These are phyloP conservation scores for Tolypocladium sp. DNA, from an alignment of 2,329 filamentous ascomycete genomes.

Conservation along the genomic window DNA sequence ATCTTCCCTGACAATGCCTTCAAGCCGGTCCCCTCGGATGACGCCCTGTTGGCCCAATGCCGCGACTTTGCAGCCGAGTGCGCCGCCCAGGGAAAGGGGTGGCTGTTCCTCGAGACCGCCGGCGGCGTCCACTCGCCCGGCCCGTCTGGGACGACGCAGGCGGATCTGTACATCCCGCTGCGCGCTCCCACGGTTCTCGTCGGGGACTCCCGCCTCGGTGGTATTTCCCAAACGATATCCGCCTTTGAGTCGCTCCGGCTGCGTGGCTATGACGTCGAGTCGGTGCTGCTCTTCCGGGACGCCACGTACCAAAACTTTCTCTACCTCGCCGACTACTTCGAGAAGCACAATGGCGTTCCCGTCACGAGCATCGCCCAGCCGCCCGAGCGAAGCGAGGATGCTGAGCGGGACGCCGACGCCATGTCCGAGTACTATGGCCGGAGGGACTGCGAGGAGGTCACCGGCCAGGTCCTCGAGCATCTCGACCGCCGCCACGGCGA, in stretches of 20 bases:
- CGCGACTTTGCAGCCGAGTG: conserved; percentile 30
- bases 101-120: conserved; percentile 70
- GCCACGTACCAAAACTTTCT: conserved; percentile 56
- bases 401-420: conserved; percentile 38
- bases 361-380: conserved; percentile 51
- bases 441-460: conserved; percentile 25
- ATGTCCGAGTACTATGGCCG: conserved; percentile 58
- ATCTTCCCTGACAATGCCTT: neutral
- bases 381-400: conserved; percentile 34
- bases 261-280: conserved; percentile 70
- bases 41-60: conserved; percentile 34
- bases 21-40: conserved; percentile 40
- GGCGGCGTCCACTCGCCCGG: conserved; percentile 74
- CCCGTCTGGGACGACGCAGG: conserved; percentile 67
- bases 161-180: conserved; percentile 66
- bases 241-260: conserved; percentile 70
- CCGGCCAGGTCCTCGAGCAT: conserved; percentile 36
- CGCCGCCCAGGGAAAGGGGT: conserved; percentile 35
- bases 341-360: conserved; percentile 44
- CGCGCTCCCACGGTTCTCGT: conserved; percentile 66
- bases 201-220: conserved; percentile 66
- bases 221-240: conserved; percentile 71
- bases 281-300: conserved; percentile 60
- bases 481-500: conserved; percentile 44
- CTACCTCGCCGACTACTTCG: conserved; percentile 62